Percentiles rank a stretch among this genome's conserved stretches.
Conservation (phyloP, 2,329 filamentous ascomycete species). For the Rachicladosporium sp. region DNA sequence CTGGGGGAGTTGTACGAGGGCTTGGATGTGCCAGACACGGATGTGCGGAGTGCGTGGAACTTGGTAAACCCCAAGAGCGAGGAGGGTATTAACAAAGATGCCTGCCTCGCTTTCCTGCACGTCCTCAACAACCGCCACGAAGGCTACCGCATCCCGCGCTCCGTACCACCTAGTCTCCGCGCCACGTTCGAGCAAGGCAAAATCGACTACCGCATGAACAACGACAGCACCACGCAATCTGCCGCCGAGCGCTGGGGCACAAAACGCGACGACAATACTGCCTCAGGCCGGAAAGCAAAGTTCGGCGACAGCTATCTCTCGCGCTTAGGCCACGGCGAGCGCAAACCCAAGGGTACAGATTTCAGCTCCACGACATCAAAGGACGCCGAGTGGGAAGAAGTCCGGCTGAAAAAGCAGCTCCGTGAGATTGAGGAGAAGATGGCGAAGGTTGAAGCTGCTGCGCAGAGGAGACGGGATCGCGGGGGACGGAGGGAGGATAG, state of each 20-base stretch:
- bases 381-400: conserved; percentile 93
- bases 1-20: conserved; percentile 77
- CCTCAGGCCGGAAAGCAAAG: conserved; percentile 84
- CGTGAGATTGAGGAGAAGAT: conserved; percentile 82
- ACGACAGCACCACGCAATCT: conserved; percentile 47
- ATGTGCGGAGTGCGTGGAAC: conserved; percentile 90
- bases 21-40: conserved; percentile 60
- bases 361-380: conserved; percentile 66
- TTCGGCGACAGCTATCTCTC: conserved; percentile 96
- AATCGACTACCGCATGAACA: conserved; percentile 59
- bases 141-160: conserved; percentile 84
- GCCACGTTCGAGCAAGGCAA: conserved; percentile 88
- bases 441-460: conserved; percentile 62
- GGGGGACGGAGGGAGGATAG: conserved; percentile 48
- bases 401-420: conserved; percentile 84
- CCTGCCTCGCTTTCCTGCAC: conserved; percentile 85
- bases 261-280: conserved; percentile 65
- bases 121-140: conserved; percentile 94
- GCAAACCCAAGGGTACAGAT: conserved; percentile 76
- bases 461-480: conserved; percentile 34
- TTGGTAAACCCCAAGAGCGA: conserved; percentile 84
- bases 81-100: conserved; percentile 83
- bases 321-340: conserved; percentile 63
- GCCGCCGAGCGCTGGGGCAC: conserved; percentile 66
- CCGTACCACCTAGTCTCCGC: conserved; percentile 80